A percentile compares a stretch with the other conserved stretches of the same genome.
phyloP scores from a whole-genome alignment of 148 eudicot species.

The Nepenthes gracilis region DNA sequence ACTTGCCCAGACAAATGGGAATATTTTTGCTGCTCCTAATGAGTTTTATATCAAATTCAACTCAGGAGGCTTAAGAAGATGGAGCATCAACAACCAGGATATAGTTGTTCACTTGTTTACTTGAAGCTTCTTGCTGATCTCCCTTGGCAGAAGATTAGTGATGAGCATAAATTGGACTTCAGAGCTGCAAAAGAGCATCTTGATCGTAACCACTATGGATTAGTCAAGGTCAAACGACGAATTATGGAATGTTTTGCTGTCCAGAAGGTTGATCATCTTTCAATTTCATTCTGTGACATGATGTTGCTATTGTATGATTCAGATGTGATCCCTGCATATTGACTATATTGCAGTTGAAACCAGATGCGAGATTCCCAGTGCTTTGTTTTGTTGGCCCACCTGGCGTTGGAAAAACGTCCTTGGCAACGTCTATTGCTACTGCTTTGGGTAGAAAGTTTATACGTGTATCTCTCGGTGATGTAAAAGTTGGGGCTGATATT shows the following conservation, averaged over 20 bases:
- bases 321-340: conserved; percentile 8
- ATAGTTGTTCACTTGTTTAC: conserved; percentile 86
- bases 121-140: conserved; percentile 98
- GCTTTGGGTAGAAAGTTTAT: conserved; percentile 53
- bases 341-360: conserved; percentile 72
- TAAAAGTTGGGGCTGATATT: background rate
- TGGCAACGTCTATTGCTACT: conserved; percentile 97
- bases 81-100: conserved; percentile 99
- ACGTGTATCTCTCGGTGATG: too few relatives aligned
- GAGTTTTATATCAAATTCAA: conserved; percentile 13
- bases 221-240: conserved; percentile 90
- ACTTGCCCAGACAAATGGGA: background rate
- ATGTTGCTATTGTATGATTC: conserved; percentile 3
- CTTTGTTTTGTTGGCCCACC: conserved; percentile 40
- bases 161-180: conserved; percentile 74
- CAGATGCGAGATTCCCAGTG: conserved; percentile 96
- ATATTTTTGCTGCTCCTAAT: background rate
- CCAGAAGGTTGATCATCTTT: conserved; percentile 60
- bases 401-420: conserved; percentile 85
- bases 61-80: conserved; percentile 89
- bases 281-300: conserved; percentile 3
- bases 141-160: conserved; percentile 85
- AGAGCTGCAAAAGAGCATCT: conserved; percentile 90
- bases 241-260: conserved; percentile 96
- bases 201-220: conserved; percentile 87